Conservation (phyloP, 2,329 filamentous ascomycete genomes). For the Aspergillus sp. region DNA sequence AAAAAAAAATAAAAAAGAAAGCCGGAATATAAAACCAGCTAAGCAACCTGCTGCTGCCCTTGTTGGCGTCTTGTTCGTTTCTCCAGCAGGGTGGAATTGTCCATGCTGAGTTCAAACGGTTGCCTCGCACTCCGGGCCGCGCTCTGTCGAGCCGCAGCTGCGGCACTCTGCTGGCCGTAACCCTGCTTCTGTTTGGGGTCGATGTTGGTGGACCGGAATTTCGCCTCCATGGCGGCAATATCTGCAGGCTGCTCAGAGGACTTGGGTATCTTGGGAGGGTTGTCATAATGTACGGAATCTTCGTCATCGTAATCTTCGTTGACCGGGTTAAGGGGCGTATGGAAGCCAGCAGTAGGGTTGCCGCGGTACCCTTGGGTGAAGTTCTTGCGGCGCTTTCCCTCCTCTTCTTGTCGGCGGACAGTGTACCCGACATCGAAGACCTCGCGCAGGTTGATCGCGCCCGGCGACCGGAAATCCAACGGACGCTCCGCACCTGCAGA, state of each 20-base stretch:
- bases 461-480: conserved; percentile 89
- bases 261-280: conserved; percentile 59
- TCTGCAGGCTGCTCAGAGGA: conserved; percentile 43
- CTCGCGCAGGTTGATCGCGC: conserved; percentile 88
- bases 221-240: conserved; percentile 71
- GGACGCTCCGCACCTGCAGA: conserved; percentile 51
- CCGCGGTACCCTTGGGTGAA: conserved; percentile 61
- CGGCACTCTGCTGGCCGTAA: conserved; percentile 80
- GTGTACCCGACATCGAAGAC: conserved; percentile 98
- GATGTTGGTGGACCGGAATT: conserved; percentile 75
- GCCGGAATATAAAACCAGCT: neutral
- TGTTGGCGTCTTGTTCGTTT: conserved; percentile 46
- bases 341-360: conserved; percentile 47
- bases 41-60: conserved; percentile 8
- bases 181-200: conserved; percentile 52
- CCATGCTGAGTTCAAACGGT: conserved; percentile 82
- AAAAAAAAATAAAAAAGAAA: conserved; percentile 1
- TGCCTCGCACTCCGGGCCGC: conserved; percentile 66
- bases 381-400: conserved; percentile 83
- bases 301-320: conserved; percentile 57
- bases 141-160: conserved; percentile 73
- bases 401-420: conserved; percentile 92
- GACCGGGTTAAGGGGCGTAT: conserved; percentile 52
- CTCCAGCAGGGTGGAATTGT: conserved; percentile 81
- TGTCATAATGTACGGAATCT: conserved; percentile 41